Percentiles rank a stretch among this genome's conserved stretches.
Conservation (phyloP, 2,329 filamentous ascomycete genomes). For the Exophiala calicioides region DNA sequence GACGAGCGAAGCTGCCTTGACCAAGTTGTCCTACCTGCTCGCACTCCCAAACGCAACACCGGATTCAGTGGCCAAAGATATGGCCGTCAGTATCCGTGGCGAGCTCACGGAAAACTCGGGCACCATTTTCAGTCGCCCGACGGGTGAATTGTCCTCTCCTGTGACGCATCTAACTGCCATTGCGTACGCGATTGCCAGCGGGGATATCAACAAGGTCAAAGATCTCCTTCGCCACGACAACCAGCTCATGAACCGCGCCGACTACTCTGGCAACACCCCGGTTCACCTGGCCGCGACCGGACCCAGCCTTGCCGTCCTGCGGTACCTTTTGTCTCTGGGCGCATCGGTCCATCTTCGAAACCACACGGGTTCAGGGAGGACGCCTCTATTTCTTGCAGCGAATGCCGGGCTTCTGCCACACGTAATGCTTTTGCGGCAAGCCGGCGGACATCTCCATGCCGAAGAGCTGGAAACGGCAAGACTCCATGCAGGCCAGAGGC, state of each 20-base stretch:
- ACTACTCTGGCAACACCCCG: slow-evolving; percentile 79
- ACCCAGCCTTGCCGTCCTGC: slow-evolving; percentile 56
- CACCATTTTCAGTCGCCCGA: slow-evolving; percentile 74
- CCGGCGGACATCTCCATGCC: slow-evolving; percentile 61
- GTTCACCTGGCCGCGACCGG: slow-evolving; percentile 61
- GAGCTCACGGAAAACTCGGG: slow-evolving; percentile 77
- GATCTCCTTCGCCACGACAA: slow-evolving; percentile 69
- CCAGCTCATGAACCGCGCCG: slow-evolving; percentile 70
- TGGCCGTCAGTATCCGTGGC: slow-evolving; percentile 75
- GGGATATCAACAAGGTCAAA: slow-evolving; percentile 65
- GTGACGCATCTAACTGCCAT: slow-evolving; percentile 71
- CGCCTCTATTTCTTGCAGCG: slow-evolving; percentile 61
- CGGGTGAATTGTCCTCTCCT: slow-evolving; percentile 54
- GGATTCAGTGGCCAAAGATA: slow-evolving; percentile 66
- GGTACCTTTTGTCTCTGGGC: slow-evolving; percentile 51
- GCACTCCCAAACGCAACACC: slow-evolving; percentile 65
- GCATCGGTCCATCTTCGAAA: slow-evolving; percentile 61
- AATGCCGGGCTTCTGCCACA: slow-evolving; percentile 57
- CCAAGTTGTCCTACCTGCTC: slow-evolving; percentile 85
- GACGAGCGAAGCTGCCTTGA: slow-evolving; percentile 85
- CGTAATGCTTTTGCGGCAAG: slow-evolving; percentile 55
- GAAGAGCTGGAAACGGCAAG: slow-evolving; percentile 57
- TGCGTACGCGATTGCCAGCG: slow-evolving; percentile 75
- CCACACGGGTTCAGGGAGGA: slow-evolving; percentile 52
- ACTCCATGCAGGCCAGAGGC: slow-evolving; percentile 47